phyloP scores from a whole-genome alignment of 306 rosid genomes.

The Rosa multiflora region DNA sequence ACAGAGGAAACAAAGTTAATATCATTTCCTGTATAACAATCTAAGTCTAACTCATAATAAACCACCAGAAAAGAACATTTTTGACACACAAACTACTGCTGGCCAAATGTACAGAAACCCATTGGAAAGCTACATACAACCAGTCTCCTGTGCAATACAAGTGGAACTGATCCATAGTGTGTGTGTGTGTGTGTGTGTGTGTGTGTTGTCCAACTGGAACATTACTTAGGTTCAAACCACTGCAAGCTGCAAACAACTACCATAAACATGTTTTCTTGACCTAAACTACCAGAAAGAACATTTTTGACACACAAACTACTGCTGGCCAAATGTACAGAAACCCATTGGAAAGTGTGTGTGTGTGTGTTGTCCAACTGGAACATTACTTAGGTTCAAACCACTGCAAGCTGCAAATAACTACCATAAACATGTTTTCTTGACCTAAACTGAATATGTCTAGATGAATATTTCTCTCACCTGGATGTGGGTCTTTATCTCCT shows the following conservation, averaged over 20 bases:
- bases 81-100: background rate
- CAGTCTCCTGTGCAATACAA: background rate
- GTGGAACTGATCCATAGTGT: background rate
- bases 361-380: background rate
- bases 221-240: too few relatives aligned
- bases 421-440: background rate
- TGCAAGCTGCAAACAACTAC: too few relatives aligned
- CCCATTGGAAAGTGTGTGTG: too few relatives aligned
- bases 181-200: too few relatives aligned
- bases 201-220: too few relatives aligned
- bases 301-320: too few relatives aligned
- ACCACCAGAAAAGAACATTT: background rate
- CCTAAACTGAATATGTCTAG: background rate
- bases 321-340: too few relatives aligned
- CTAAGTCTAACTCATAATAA: background rate
- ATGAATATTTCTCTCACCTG: constrained; percentile 39
- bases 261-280: too few relatives aligned
- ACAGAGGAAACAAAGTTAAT: constrained; percentile 15
- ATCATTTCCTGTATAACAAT: background rate
- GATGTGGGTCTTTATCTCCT: constrained; percentile 66
- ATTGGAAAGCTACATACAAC: constrained; percentile 20
- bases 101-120: constrained; percentile 3
- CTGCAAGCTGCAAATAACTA: background rate
- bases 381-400: background rate
- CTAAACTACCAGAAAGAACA: too few relatives aligned